Percentiles rank a stretch among this genome's conserved stretches.
Conservation (phyloP, 73 alveolate species). For the Paramecium octaurelia region DNA sequence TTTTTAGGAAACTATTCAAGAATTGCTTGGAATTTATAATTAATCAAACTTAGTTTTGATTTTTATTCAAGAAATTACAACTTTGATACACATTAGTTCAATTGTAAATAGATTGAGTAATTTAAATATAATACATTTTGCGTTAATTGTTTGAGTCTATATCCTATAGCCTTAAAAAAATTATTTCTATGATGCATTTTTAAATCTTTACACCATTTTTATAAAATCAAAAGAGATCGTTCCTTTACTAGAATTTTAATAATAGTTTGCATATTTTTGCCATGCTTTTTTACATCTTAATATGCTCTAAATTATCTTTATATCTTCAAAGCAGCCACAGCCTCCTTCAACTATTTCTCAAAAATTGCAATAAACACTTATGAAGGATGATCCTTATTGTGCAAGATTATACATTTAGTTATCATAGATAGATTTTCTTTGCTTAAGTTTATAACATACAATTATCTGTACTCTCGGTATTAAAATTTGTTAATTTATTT, state of each 20-base stretch:
- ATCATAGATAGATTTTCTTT: background rate
- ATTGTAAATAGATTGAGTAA: background rate
- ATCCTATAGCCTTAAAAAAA: background rate
- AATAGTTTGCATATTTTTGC: background rate
- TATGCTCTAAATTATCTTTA: conserved; percentile 12
- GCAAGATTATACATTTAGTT: background rate
- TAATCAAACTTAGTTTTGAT: background rate
- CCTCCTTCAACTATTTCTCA: background rate
- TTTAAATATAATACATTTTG: background rate
- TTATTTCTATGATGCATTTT: background rate
- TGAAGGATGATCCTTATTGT: background rate
- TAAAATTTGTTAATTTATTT: background rate
- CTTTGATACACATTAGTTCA: background rate
- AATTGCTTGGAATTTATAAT: background rate
- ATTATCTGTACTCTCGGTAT: background rate
- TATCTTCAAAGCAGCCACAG: conserved; percentile 10
- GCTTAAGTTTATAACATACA: background rate
- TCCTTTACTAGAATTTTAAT: background rate
- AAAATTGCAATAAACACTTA: background rate
- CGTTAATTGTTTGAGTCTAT: background rate
- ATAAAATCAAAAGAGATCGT: background rate
- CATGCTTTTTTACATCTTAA: background rate
- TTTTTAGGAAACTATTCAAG: background rate
- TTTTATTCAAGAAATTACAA: background rate
- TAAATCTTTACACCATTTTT: background rate